Percentiles rank a stretch among this genome's conserved stretches.
These are phyloP conservation scores for Picea sitchensis DNA, from an alignment of 75 land plant species.

Conservation along the genomic window DNA sequence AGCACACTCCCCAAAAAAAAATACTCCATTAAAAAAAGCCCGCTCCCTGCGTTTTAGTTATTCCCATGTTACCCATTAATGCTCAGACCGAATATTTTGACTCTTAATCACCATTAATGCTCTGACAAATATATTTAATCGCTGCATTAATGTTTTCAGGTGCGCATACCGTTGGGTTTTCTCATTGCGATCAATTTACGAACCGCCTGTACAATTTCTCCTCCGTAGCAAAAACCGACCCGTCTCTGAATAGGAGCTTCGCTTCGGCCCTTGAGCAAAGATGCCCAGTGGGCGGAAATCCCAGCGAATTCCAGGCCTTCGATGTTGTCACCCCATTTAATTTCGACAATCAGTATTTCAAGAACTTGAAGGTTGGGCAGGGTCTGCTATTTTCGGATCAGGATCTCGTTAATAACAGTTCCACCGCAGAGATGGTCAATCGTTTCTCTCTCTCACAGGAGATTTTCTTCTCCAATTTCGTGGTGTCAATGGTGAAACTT, in stretches of 20 bases:
- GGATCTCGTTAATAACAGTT: slow-evolving; percentile 18
- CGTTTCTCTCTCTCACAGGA: slow-evolving; percentile 17
- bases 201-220: slow-evolving; percentile 36
- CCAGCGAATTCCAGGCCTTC: slow-evolving; percentile 17
- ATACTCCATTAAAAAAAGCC: no score
- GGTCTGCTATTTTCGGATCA: slow-evolving; percentile 69
- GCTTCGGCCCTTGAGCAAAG: slow-evolving; percentile 9
- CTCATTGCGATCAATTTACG: slow-evolving; percentile 32
- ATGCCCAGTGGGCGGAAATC: not conserved
- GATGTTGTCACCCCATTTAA: slow-evolving; percentile 31
- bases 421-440: slow-evolving; percentile 21
- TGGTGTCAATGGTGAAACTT: slow-evolving; percentile 18
- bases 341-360: slow-evolving; percentile 57
- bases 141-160: not conserved
- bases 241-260: slow-evolving; percentile 19
- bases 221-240: slow-evolving; percentile 10
- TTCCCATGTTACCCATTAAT: no score
- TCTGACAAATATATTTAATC: no score
- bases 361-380: slow-evolving; percentile 14
- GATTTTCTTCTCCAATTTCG: slow-evolving; percentile 14
- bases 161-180: slow-evolving; percentile 41
- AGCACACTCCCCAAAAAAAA: no score
- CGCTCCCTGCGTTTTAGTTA: no score
- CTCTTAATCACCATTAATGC: no score
- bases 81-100: no score